Evolutionary conservation across 129 eudicot species (phyloP).

Genomic region (Helichrysum umbraculigerum): DNA sequence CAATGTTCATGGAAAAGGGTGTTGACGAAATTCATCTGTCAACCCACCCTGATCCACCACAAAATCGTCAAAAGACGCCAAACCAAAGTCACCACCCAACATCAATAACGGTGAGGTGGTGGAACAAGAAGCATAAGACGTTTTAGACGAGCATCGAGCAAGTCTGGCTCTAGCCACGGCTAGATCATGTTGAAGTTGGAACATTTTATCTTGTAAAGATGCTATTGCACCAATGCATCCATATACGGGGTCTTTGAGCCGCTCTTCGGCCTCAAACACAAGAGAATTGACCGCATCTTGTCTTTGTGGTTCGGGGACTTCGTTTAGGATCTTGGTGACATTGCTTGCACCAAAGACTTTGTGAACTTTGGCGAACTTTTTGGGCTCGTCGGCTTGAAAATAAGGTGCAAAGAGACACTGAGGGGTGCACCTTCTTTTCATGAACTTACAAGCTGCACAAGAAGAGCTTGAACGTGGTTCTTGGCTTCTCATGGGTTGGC

Average conservation of each 20-base stretch:
- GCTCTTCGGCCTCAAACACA: conserved; percentile 81
- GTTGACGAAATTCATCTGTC: conserved; percentile 38
- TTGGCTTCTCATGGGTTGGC: conserved; percentile 55
- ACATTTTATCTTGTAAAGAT: conserved; percentile 69
- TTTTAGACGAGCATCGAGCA: conserved; percentile 45
- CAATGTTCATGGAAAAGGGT: conserved; percentile 36
- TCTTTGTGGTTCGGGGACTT: conserved; percentile 77
- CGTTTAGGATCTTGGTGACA: conserved; percentile 81
- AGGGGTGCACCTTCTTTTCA: conserved; percentile 77
- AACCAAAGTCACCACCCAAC: conserved; percentile 43
- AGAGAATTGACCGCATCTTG: conserved; percentile 80
- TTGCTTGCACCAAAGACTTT: conserved; percentile 96
- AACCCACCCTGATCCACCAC: conserved; percentile 40
- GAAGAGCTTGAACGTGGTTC: conserved; percentile 91
- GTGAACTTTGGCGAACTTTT: conserved; percentile 81
- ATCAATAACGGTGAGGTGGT: conserved; percentile 27
- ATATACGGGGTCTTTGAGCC: conserved; percentile 90
- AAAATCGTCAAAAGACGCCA: conserved; percentile 31
- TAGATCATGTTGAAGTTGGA: conserved; percentile 77
- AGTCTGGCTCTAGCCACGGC: conserved; percentile 67
- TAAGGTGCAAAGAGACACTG: conserved; percentile 80
- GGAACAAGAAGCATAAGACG: conserved; percentile 38
- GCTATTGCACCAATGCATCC: conserved; percentile 98
- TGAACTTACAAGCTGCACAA: conserved; percentile 93
- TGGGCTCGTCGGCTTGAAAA: conserved; percentile 79